Percentiles rank a stretch among this genome's conserved stretches.
These are phyloP conservation scores for Xylaria sp. DNA, from an alignment of 495 filamentous ascomycete species.

Conservation along the genomic window DNA sequence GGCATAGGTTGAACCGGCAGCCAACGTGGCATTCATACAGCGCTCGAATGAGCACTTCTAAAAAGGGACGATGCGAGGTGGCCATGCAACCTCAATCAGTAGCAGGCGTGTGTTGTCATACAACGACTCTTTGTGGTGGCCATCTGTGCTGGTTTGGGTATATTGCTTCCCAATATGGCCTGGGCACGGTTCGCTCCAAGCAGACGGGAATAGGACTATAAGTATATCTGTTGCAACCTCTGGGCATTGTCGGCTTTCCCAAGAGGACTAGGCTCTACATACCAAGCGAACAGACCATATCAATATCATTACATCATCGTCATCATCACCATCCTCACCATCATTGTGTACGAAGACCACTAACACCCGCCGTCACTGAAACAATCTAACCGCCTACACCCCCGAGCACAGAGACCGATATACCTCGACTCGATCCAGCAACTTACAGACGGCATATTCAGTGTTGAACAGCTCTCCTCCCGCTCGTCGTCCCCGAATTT, in stretches of 20 bases:
- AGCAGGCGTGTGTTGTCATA: conserved; percentile 44
- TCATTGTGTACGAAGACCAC: conserved; percentile 1
- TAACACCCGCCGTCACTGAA: not conserved
- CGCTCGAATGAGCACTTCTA: conserved; percentile 42
- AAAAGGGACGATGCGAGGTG: conserved; percentile 42
- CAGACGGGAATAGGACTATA: conserved; percentile 16
- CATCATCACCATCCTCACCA: not conserved
- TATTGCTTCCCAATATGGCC: conserved; percentile 41
- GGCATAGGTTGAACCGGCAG: conserved; percentile 44
- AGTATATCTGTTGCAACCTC: conserved; percentile 25
- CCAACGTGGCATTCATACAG: conserved; percentile 47
- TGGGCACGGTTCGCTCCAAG: conserved; percentile 25
- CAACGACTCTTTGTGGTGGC: conserved; percentile 35
- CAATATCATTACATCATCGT: not conserved
- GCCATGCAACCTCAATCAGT: conserved; percentile 48
- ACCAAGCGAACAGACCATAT: conserved; percentile 7
- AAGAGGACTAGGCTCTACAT: conserved; percentile 12
- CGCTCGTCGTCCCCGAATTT: not conserved
- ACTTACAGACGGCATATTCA: conserved; percentile 12
- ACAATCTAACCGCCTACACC: not conserved
- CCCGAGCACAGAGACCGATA: not conserved
- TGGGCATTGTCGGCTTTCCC: conserved; percentile 7
- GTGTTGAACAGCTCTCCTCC: not conserved
- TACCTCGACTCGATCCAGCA: conserved; percentile 6
- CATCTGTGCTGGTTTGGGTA: conserved; percentile 39